A percentile compares a stretch with the other conserved stretches of the same genome.
Conservation (phyloP, 1,284 basidiomycete genomes). For the Malassezia globosa region DNA sequence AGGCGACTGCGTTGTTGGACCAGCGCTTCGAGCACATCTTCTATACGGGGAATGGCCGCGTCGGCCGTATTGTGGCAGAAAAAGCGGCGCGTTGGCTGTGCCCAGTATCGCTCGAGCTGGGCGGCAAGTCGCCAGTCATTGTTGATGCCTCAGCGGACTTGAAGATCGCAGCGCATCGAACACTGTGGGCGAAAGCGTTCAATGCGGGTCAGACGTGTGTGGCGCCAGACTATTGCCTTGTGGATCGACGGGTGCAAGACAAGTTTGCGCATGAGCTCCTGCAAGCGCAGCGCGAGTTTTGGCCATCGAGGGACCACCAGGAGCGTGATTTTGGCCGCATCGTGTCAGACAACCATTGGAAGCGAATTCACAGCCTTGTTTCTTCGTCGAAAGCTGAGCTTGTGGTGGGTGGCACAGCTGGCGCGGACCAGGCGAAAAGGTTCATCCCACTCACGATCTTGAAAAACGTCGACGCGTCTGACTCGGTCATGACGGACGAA, state of each 20-base stretch:
- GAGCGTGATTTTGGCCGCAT: conserved; percentile 53
- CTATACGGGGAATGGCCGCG: conserved; percentile 56
- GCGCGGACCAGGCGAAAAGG: conserved; percentile 54
- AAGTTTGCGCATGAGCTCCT: conserved; percentile 57
- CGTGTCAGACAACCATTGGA: conserved; percentile 54
- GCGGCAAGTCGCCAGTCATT: conserved; percentile 73
- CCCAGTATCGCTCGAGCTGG: conserved; percentile 66
- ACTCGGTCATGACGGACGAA: conserved; percentile 57
- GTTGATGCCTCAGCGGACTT: conserved; percentile 57
- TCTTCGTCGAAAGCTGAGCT: conserved; percentile 61
- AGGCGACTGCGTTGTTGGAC: conserved; percentile 67
- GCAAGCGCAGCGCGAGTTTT: conserved; percentile 50
- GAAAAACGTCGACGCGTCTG: conserved; percentile 56
- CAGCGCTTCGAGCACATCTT: conserved; percentile 68
- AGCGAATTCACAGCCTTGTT: conserved; percentile 58
- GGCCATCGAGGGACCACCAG: conserved; percentile 46
- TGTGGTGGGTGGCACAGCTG: conserved; percentile 57
- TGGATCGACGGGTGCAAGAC: conserved; percentile 58
- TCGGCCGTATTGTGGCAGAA: conserved; percentile 65
- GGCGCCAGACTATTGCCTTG: conserved; percentile 63
- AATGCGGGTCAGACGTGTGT: conserved; percentile 57
- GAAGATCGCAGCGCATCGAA: conserved; percentile 50
- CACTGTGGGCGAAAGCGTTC: conserved; percentile 68
- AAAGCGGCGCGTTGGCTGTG: conserved; percentile 79
- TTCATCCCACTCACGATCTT: conserved; percentile 61